Evolutionary conservation across 2,329 filamentous ascomycete genomes (phyloP), one percentile per base, ranked within the genome.

Genomic region (Xylariaceae sp.): DNA sequence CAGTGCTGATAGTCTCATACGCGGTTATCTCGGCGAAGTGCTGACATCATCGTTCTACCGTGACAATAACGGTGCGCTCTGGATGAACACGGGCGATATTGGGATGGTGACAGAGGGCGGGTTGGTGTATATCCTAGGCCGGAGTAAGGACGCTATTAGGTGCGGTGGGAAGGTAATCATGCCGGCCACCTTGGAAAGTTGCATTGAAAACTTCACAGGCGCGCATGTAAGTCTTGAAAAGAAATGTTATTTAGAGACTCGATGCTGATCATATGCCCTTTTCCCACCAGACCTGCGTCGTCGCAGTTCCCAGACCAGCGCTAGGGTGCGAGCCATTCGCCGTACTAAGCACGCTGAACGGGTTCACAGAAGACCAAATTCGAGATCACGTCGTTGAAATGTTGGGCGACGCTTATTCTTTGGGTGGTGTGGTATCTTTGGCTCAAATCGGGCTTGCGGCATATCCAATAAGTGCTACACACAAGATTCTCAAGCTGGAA

Each of bases 61-160:
- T 10, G 36, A 47, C 11, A 42, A 46, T 15, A 23, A 41, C 2
- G 45, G 45, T 4, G n/a, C 26, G 21, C 13, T 9, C 27, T 57
- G 55, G 55, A 45, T 57, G 29, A 47, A 30, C 13, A 57, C 50
- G 1, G 55, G 55, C 4, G 55, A 57, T 27, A 33, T 57, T 20
- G 55, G 23, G 6, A 47, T 42, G 32, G 39, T 50, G 16, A 33
- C 48, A 8, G 26, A 39, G 9, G 36, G 43, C 20, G 55, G 50
- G 7, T 33, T 57, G 13, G 50, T 54, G 8, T 57, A 36, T n/a
- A 53, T 57, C 33, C 40, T 57, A 2, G 54, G 54, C 1, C 43
- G 54, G 4, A 45, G 32, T 21, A 36, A 35, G 24, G 42, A 56
- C 16, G n/a, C 24, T 13, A 39, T 48, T 16, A 43, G 40, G 27